Evolutionary conservation across 1,139 yeast genomes (phyloP).

Genomic region (Scheffersomyces titani): DNA sequence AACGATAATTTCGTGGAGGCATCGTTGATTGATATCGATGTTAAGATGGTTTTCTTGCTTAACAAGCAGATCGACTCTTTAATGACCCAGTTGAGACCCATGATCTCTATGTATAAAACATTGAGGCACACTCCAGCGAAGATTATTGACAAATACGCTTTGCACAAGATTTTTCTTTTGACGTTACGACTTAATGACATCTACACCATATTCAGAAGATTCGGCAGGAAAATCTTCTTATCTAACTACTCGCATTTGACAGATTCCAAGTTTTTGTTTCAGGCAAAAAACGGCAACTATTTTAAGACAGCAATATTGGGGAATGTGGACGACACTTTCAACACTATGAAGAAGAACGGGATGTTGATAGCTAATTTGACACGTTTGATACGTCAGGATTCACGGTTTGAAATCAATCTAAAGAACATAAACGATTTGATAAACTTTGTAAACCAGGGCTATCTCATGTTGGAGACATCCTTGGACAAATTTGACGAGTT

Average conservation of each 20-base stretch:
- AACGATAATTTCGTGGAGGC: slow-evolving; percentile 24
- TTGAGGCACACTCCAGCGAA: slow-evolving; percentile 17
- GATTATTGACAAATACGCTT: slow-evolving; percentile 25
- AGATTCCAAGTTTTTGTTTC: slow-evolving; percentile 37
- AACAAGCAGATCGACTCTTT: slow-evolving; percentile 20
- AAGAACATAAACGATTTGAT: slow-evolving; percentile 42
- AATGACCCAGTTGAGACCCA: slow-evolving; percentile 27
- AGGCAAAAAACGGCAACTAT: slow-evolving; percentile 26
- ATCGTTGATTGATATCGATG: slow-evolving; percentile 43
- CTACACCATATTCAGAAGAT: slow-evolving; percentile 42
- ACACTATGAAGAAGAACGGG: slow-evolving; percentile 52
- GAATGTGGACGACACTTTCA: slow-evolving; percentile 45
- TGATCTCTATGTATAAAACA: slow-evolving; percentile 21
- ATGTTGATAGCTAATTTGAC: slow-evolving; percentile 52
- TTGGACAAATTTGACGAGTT: slow-evolving; percentile 33
- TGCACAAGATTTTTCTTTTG: slow-evolving; percentile 51
- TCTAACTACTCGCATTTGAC: slow-evolving; percentile 42
- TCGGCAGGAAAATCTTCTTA: slow-evolving; percentile 47
- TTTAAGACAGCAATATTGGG: slow-evolving; percentile 32
- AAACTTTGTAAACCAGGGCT: slow-evolving; percentile 33
- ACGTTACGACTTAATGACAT: slow-evolving; percentile 49
- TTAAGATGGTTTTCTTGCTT: slow-evolving; percentile 32
- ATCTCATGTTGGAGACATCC: slow-evolving; percentile 21
- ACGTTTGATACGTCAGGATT: slow-evolving; percentile 48
- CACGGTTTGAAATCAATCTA: slow-evolving; percentile 35